Evolutionary conservation across 768 basidiomycete genomes (phyloP), one percentile per base, ranked within the genome.

Genomic region (Coprinellus aureogranulatus): DNA sequence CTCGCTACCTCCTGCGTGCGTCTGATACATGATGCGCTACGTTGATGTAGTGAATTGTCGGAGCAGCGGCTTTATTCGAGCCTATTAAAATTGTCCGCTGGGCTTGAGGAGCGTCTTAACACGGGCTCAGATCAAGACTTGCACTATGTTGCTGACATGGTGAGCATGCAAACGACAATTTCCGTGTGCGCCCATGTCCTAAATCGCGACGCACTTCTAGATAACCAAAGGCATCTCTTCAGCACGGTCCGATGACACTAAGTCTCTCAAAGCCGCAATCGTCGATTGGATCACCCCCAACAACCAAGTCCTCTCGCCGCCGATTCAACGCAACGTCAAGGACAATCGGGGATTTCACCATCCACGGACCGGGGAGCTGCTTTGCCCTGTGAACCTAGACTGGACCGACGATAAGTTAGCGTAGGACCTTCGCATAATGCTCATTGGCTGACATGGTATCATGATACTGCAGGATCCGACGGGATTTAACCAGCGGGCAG

Each of bases 281-380:
- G 28, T 68, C 1, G 61, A 68, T 27, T 69, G 68, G 67, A 67
- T 70, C 10, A 64, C 59, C 9, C 64, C 64, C 1, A 52, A 44
- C 30, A 61, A 65, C 8, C 52, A 61, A 12, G 28, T 59, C 9
- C 51, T 66, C 1, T 42, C 5, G 2, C 64, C 62, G 12, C 56
- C 49, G 1, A 46, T 63, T 4, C 39, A 55, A 14, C 56, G 55
- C 3, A 61, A 60, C 26, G 30, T 49, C 26, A 65, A 62, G 40
- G 2, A 23, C 1, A 52, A 61, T 25, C 42, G 54, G 2, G 62
- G 62, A 2, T 61, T 62, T 40, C 27, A 59, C 23, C 58, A 65
- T 41, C 44, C 56, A 3, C 3, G 4, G 4, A 65, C 64, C 16
- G 64, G 64, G 18, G 44, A 31, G 25, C 48, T 65, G 5, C 37